A percentile compares a stretch with the other conserved stretches of the same genome.
These are phyloP conservation scores for barrel medic (Medicago truncatula) DNA, from an alignment of 306 rosid species.

Conservation along the genomic window MtrunA17r5.0-ANR NC_053042.1:29325501-29326000, in stretches of 20 bases:
- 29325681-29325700: no score
- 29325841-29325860: slow-evolving; percentile 63
- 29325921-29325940: not conserved
- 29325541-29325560: not conserved
- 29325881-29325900: slow-evolving; percentile 26
- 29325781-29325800: slow-evolving; percentile 7
- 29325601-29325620: no score
- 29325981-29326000: slow-evolving; percentile 65
- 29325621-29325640: no score
- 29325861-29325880: slow-evolving; percentile 58
- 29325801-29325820: slow-evolving; percentile 54
- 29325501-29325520: not conserved
- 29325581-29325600: no score
- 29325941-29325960: slow-evolving; percentile 53
- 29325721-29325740: not conserved
- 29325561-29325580: not conserved
- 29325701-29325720: not conserved
- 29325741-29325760: not conserved
- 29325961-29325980: slow-evolving; percentile 53
- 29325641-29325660: no score
- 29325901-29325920: not conserved
- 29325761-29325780: not conserved
- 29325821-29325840: slow-evolving; percentile 55
- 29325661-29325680: no score
- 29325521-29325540: not conserved